These are phyloP conservation scores for Chrysoporthe austroafricana DNA, from an alignment of 2,329 filamentous ascomycete species.

Conservation along the genomic window DNA sequence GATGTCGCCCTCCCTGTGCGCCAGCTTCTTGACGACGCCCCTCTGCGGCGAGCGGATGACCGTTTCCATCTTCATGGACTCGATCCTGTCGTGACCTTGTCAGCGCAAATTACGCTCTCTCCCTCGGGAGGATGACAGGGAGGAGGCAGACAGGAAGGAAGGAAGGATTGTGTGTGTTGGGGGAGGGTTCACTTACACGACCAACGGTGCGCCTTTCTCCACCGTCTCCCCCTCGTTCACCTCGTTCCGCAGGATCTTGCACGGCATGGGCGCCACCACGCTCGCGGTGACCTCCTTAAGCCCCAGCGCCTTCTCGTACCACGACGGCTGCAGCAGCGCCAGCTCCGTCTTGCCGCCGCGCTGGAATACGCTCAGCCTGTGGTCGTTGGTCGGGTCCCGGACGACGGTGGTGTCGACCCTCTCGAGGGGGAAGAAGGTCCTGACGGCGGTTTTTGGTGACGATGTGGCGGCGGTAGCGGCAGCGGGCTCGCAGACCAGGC, in stretches of 20 bases:
- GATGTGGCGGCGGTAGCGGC: slow-evolving; percentile 32
- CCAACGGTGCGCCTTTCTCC: slow-evolving; percentile 81
- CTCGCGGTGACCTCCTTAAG: slow-evolving; percentile 80
- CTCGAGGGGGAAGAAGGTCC: slow-evolving; percentile 80
- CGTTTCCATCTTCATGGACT: slow-evolving; percentile 91
- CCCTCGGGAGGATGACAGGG: background rate
- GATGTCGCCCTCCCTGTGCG: slow-evolving; percentile 75
- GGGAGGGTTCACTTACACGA: slow-evolving; percentile 63
- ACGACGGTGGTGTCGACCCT: slow-evolving; percentile 81
- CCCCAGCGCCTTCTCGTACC: slow-evolving; percentile 87
- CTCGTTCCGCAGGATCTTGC: slow-evolving; percentile 91
- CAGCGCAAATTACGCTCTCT: background rate
- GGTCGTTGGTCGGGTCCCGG: slow-evolving; percentile 49
- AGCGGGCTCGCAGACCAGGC: slow-evolving; percentile 48
- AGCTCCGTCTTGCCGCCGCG: slow-evolving; percentile 64
- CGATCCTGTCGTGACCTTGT: slow-evolving; percentile 56
- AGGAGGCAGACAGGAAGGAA: background rate
- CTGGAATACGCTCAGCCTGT: slow-evolving; percentile 79
- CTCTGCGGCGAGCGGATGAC: slow-evolving; percentile 78
- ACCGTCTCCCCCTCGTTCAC: slow-evolving; percentile 81
- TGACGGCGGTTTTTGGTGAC: slow-evolving; percentile 49
- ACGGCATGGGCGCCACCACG: slow-evolving; percentile 94
- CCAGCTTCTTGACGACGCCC: slow-evolving; percentile 72
- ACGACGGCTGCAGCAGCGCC: slow-evolving; percentile 65
- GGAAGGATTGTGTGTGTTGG: background rate